phyloP scores from a whole-genome alignment of 129 eudicot species.

The Sambucus nigra region DNA sequence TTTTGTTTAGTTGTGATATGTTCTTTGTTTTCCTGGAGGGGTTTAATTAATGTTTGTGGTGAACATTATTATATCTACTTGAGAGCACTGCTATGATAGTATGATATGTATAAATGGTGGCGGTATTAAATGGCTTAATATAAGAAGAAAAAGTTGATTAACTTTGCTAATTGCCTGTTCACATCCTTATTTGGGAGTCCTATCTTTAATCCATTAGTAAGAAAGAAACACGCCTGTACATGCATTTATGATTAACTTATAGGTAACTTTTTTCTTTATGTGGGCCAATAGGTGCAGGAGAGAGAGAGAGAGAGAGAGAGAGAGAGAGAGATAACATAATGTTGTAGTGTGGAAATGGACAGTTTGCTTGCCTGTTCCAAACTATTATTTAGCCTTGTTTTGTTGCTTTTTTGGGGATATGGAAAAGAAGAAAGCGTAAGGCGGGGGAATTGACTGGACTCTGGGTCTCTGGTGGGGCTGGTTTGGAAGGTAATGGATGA shows the following conservation, averaged over 20 bases:
- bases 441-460: conserved; percentile 1
- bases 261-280: background rate
- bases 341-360: background rate
- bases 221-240: background rate
- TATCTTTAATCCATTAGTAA: background rate
- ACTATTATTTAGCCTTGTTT: too few relatives aligned
- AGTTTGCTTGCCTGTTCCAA: background rate
- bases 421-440: background rate
- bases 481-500: conserved; percentile 1
- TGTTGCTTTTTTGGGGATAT: conserved; percentile 2
- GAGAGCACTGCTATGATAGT: background rate
- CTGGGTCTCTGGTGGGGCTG: background rate
- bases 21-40: conserved; percentile 7
- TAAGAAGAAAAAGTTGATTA: conserved; percentile 4
- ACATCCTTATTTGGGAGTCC: background rate
- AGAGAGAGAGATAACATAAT: too few relatives aligned
- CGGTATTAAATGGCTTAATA: conserved; percentile 1
- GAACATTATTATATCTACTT: background rate
- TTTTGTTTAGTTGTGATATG: conserved; percentile 9
- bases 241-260: background rate
- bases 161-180: background rate
- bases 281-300: background rate
- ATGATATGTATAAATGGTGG: conserved; percentile 8
- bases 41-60: background rate
- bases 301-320: too few relatives aligned